Evolutionary conservation across 108 stramenopile species (phyloP).

Genomic region (Cyclostephanos invisitatus): DNA sequence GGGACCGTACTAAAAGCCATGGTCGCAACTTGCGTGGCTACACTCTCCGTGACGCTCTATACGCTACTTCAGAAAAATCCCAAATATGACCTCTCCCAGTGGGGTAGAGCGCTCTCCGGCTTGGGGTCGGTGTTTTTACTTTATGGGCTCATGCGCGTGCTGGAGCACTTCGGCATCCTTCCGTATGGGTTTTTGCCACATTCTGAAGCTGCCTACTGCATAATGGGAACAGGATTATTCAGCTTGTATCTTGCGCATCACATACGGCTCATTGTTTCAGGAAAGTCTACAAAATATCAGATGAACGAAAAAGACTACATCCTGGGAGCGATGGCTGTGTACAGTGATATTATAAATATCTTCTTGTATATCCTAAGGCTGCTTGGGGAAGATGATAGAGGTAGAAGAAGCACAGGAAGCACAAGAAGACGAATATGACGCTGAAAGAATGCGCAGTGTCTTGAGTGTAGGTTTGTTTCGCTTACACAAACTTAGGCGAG

Average conservation of each 20-base stretch:
- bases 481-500: neutral
- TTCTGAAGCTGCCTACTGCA: slow-evolving; percentile 61
- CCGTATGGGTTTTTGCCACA: slow-evolving; percentile 76
- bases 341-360: slow-evolving; percentile 92
- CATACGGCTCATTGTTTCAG: slow-evolving; percentile 78
- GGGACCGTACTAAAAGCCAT: slow-evolving; percentile 70
- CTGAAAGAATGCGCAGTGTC: neutral
- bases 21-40: slow-evolving; percentile 68
- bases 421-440: neutral
- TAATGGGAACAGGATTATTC: slow-evolving; percentile 69
- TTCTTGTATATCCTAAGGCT: slow-evolving; percentile 88
- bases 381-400: slow-evolving; percentile 63
- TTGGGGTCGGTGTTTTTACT: slow-evolving; percentile 70
- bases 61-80: slow-evolving; percentile 82
- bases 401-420: neutral
- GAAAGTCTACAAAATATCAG: slow-evolving; percentile 81
- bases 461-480: slow-evolving; percentile 1
- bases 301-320: slow-evolving; percentile 94
- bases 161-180: slow-evolving; percentile 66
- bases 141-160: slow-evolving; percentile 68
- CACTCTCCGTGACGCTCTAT: slow-evolving; percentile 75
- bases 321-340: slow-evolving; percentile 85
- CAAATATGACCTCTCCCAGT: slow-evolving; percentile 90
- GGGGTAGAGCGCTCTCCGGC: slow-evolving; percentile 66
- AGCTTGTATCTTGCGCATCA: slow-evolving; percentile 79